These are phyloP conservation scores for Solanum raphanifolium DNA, from an alignment of 257 asterid species.

Conservation along the genomic window DNA sequence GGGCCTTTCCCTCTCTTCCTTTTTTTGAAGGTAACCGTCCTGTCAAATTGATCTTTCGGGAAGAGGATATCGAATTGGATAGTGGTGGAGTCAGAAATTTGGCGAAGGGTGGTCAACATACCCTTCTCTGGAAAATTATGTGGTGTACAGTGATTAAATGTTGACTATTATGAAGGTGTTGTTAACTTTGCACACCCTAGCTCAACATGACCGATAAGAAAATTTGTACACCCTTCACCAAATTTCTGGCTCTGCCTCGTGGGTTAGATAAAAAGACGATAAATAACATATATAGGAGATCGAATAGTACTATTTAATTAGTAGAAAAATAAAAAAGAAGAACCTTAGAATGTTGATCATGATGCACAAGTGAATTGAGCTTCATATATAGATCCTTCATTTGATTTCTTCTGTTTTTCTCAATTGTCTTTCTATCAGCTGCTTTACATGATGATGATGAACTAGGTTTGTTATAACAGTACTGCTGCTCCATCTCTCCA, in stretches of 20 bases:
- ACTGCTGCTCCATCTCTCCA: neutral
- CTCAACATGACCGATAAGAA: too few relatives aligned
- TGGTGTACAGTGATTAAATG: neutral
- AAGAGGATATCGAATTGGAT: neutral
- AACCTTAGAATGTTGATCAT: constrained; percentile 35
- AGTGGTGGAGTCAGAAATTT: neutral
- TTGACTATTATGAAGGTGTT: neutral
- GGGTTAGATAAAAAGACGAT: neutral
- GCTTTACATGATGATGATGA: constrained; percentile 10
- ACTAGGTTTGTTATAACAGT: neutral
- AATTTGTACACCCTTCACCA: neutral
- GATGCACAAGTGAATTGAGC: constrained; percentile 54
- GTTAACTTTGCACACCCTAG: neutral
- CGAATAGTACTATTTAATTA: too few relatives aligned
- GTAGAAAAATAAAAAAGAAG: neutral
- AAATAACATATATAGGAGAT: neutral
- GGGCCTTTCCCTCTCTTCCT: neutral
- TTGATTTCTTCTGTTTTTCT: constrained; percentile 54
- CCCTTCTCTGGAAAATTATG: neutral
- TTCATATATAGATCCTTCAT: constrained; percentile 48
- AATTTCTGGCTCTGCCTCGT: neutral
- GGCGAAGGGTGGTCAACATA: too few relatives aligned
- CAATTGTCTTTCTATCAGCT: constrained; percentile 58
- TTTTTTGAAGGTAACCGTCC: neutral
- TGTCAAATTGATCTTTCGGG: neutral